These are phyloP conservation scores for Aspergillus biplanus DNA, from an alignment of 495 filamentous ascomycete genomes.

Conservation along the genomic window DNA sequence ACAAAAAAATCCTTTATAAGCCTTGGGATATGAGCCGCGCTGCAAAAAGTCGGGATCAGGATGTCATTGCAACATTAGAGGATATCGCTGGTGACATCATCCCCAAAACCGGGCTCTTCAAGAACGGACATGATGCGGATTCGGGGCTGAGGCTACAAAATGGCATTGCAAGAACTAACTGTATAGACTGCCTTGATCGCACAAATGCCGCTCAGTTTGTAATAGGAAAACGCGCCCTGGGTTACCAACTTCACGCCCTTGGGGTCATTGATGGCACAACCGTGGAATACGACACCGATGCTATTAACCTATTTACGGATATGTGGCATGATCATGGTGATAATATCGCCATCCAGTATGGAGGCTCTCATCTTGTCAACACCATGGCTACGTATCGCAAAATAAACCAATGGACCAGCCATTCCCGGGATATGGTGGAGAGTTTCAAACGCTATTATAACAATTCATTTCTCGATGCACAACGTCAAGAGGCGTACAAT, in stretches of 20 bases:
- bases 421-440: slow-evolving; percentile 97
- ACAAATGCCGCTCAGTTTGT: slow-evolving; percentile 98
- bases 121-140: slow-evolving; percentile 74
- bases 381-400: slow-evolving; percentile 99
- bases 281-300: slow-evolving; percentile 92
- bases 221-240: slow-evolving; percentile 92
- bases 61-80: slow-evolving; percentile 92
- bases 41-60: slow-evolving; percentile 90
- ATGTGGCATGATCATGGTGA: slow-evolving; percentile 97
- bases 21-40: slow-evolving; percentile 99
- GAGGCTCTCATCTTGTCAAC: slow-evolving; percentile 95
- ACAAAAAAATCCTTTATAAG: slow-evolving; percentile 86
- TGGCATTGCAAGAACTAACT: slow-evolving; percentile 92
- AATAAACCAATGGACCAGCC: slow-evolving; percentile 98
- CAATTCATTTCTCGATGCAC: slow-evolving; percentile 95
- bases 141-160: slow-evolving; percentile 77
- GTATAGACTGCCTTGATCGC: slow-evolving; percentile 94
- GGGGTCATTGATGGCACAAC: slow-evolving; percentile 79
- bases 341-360: slow-evolving; percentile 96
- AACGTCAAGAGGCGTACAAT: slow-evolving; percentile 97
- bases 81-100: slow-evolving; percentile 85
- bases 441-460: slow-evolving; percentile 99
- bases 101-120: slow-evolving; percentile 87
- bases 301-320: slow-evolving; percentile 92
- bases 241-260: slow-evolving; percentile 89